phyloP scores from a whole-genome alignment of 1,284 basidiomycete species.

The Sanghuangporus sanghuang region DNA sequence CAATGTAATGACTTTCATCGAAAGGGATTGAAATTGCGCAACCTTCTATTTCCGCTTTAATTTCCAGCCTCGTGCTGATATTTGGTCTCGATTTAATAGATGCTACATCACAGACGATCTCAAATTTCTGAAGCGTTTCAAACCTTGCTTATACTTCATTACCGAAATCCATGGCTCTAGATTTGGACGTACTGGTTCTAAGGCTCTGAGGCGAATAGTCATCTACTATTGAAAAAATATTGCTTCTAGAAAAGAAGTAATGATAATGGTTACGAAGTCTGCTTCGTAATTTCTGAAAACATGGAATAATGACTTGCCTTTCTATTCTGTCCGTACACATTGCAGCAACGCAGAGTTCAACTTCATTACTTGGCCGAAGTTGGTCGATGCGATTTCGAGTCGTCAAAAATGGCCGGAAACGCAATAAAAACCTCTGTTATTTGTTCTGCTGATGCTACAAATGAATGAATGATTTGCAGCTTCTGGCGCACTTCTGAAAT shows the following conservation, averaged over 20 bases:
- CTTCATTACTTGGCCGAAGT: too few relatives aligned
- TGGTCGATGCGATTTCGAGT: too few relatives aligned
- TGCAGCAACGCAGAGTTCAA: too few relatives aligned
- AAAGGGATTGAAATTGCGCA: not conserved
- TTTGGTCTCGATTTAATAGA: not conserved
- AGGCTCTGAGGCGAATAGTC: not conserved
- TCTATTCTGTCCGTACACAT: not conserved
- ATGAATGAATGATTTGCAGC: slow-evolving; percentile 1
- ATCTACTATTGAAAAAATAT: not conserved
- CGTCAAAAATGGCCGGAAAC: not conserved
- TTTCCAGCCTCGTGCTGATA: not conserved
- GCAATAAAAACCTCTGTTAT: not conserved
- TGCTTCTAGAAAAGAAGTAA: not conserved
- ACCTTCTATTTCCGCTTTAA: not conserved
- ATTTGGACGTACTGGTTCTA: not conserved
- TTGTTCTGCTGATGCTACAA: not conserved
- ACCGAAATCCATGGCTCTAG: not conserved
- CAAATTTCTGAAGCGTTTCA: not conserved
- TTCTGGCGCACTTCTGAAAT: not conserved
- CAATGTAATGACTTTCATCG: not conserved
- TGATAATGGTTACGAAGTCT: too few relatives aligned
- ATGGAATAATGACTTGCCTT: not conserved
- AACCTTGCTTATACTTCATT: not conserved
- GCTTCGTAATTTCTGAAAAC: too few relatives aligned
- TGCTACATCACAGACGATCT: not conserved